phyloP scores from a whole-genome alignment of 139 green algal genomes.

The Zygnema cylindricum region DNA sequence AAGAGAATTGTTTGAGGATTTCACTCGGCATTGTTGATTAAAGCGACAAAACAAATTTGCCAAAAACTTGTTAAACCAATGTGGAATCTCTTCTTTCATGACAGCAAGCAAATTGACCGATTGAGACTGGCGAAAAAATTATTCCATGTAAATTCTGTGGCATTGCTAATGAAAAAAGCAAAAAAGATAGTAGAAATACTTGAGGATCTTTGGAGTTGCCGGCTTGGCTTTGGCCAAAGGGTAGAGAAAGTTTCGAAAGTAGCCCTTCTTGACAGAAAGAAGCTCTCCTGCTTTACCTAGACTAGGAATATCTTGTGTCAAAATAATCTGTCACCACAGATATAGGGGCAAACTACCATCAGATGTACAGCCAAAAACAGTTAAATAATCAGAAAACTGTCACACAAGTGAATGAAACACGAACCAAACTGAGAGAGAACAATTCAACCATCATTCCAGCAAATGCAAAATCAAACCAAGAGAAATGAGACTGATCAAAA shows the following conservation, averaged over 20 bases:
- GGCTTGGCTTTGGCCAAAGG: slow-evolving; percentile 76
- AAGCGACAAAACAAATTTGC: no score
- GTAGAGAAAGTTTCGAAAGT: slow-evolving; percentile 88
- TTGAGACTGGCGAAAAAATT: no score
- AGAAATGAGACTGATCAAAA: neutral
- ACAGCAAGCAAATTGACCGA: no score
- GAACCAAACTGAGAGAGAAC: neutral
- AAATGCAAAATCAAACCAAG: no score
- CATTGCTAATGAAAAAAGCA: neutral
- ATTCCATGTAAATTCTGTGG: no score
- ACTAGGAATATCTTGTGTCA: slow-evolving; percentile 39
- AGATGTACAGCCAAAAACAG: neutral
- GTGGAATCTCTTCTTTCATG: no score
- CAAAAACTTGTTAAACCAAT: no score
- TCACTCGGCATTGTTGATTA: no score
- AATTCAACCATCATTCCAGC: neutral
- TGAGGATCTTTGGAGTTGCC: slow-evolving; percentile 78
- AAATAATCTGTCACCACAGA: slow-evolving; percentile 52
- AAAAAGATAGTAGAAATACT: slow-evolving; percentile 61
- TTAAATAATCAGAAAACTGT: neutral
- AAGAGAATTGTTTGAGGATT: no score
- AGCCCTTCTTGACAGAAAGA: slow-evolving; percentile 81
- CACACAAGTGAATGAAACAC: neutral
- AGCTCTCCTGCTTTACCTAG: slow-evolving; percentile 78
- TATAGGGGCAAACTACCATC: neutral